Percentiles rank a stretch among this genome's conserved stretches.
These are phyloP conservation scores for Pseudogymnoascus sp. DNA, from an alignment of 2,329 filamentous ascomycete genomes.

Conservation along the genomic window DNA sequence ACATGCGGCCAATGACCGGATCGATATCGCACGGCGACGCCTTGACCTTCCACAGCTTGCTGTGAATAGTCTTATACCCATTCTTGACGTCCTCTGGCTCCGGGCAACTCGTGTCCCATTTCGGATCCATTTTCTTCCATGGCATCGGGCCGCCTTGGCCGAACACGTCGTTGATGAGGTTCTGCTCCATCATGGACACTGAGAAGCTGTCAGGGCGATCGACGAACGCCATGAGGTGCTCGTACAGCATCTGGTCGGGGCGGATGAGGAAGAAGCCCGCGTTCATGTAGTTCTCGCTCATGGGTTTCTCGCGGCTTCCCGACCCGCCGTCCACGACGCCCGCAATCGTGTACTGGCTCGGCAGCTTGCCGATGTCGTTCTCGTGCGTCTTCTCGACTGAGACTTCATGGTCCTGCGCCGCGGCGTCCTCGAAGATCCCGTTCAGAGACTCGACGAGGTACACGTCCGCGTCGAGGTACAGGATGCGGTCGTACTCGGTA, in stretches of 20 bases:
- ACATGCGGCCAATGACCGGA: background rate
- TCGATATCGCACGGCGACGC: background rate
- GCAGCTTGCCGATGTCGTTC: slow-evolving; percentile 16
- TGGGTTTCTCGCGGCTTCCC: slow-evolving; percentile 21
- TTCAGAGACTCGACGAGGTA: slow-evolving; percentile 27
- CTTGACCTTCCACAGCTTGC: slow-evolving; percentile 33
- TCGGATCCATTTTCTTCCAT: slow-evolving; percentile 32
- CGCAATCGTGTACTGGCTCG: slow-evolving; percentile 17
- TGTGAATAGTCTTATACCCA: slow-evolving; percentile 32
- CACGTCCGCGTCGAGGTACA: slow-evolving; percentile 33
- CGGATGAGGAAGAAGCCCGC: slow-evolving; percentile 33
- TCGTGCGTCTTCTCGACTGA: background rate
- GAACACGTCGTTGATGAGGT: slow-evolving; percentile 34
- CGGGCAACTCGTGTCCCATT: slow-evolving; percentile 35
- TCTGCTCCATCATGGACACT: slow-evolving; percentile 31
- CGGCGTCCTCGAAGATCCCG: slow-evolving; percentile 28
- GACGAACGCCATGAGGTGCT: slow-evolving; percentile 31
- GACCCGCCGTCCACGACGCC: slow-evolving; percentile 20
- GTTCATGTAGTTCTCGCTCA: slow-evolving; percentile 19
- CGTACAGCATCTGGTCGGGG: slow-evolving; percentile 28
- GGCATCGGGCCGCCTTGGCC: slow-evolving; percentile 34
- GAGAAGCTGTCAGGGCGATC: slow-evolving; percentile 28
- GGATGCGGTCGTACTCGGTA: slow-evolving; percentile 29
- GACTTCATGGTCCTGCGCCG: background rate
- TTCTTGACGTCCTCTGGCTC: slow-evolving; percentile 30